Evolutionary conservation across 805 yeast genomes (phyloP), one percentile per base, ranked within the genome.

Genomic region (Kodamaea laetipori): DNA sequence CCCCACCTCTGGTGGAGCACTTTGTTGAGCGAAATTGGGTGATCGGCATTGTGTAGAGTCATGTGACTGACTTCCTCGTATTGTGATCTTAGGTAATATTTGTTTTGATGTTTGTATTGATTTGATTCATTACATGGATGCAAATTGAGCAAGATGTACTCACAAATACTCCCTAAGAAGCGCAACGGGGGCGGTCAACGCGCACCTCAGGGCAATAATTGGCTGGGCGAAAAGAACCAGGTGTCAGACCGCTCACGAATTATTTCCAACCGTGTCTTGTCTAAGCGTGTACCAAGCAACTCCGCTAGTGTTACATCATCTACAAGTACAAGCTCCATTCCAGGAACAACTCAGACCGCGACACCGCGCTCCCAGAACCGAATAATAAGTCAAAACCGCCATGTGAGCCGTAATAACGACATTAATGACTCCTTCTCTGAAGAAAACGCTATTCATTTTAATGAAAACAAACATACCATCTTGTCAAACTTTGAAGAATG

Each of bases 401-500:
- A 35, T 35, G 50, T 34, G 17, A 45, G 52, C 23, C 43, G 49
- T 19, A 13, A 37, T 2, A 39, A 37, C 17, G 48, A 46, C 23
- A 32, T 39, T 13, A 41, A 50, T 37, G 54, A 50, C 35, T 48
- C 51, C 5, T 50, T 50, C 17, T 23, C 43, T 5, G 54, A 50
- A 4, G 75, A 70, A 32, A 67, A 65, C 37, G 71, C 70, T 44
- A 70, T 71, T 38, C 66, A 64, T 42, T 71, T 71, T 49, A 67
- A 68, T 46, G 72, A 67, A 38, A 71, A 71, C 53, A 66, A 55
- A 44, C 66, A 69, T 44, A 69, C 75, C 13, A 70, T 71, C 45
- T 53, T 71, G 51, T 61, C 71, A 27, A 70, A 66, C 49, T 73
- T 73, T 52, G 77, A 73, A 52, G 77, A 72, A 52, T 73, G 78